phyloP scores from a whole-genome alignment of 108 stramenopile genomes.

The Tribonema minus region DNA sequence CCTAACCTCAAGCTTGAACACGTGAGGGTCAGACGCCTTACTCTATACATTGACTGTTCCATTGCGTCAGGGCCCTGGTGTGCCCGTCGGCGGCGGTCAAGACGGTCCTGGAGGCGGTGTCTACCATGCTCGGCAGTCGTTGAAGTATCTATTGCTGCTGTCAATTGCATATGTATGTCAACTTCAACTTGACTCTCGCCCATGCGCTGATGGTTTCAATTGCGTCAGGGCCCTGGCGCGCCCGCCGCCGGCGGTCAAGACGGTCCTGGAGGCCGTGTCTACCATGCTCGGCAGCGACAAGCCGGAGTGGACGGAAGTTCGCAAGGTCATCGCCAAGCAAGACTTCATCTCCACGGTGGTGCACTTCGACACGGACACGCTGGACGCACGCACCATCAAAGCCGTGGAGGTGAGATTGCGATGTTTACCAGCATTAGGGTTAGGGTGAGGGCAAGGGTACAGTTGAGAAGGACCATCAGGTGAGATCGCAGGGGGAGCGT shows the following conservation, averaged over 20 bases:
- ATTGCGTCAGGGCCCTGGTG: too few species aligned
- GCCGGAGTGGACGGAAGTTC: conserved; percentile 85
- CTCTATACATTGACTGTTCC: background rate
- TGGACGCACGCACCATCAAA: conserved; percentile 72
- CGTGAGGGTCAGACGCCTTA: too few species aligned
- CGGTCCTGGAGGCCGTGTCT: conserved; percentile 89
- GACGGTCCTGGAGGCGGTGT: background rate
- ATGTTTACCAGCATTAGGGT: too few species aligned
- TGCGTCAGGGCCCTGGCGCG: conserved; percentile 62
- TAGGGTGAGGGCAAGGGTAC: too few species aligned
- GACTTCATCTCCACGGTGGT: conserved; percentile 95
- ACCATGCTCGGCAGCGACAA: conserved; percentile 87
- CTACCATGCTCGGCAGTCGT: background rate
- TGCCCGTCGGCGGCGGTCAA: background rate
- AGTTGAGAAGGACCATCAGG: too few species aligned
- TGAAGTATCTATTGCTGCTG: too few species aligned
- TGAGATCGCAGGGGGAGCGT: too few species aligned
- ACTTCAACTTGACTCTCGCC: too few species aligned
- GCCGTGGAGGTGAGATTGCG: conserved; percentile 14
- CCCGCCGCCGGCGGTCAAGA: conserved; percentile 85
- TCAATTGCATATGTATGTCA: too few species aligned
- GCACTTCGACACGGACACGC: conserved; percentile 83
- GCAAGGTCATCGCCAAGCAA: conserved; percentile 75
- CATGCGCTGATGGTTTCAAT: too few species aligned
- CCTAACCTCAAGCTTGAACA: too few species aligned